Conservation (phyloP, 2,329 filamentous ascomycete species). For the Phaeomoniella chlamydospora region DNA sequence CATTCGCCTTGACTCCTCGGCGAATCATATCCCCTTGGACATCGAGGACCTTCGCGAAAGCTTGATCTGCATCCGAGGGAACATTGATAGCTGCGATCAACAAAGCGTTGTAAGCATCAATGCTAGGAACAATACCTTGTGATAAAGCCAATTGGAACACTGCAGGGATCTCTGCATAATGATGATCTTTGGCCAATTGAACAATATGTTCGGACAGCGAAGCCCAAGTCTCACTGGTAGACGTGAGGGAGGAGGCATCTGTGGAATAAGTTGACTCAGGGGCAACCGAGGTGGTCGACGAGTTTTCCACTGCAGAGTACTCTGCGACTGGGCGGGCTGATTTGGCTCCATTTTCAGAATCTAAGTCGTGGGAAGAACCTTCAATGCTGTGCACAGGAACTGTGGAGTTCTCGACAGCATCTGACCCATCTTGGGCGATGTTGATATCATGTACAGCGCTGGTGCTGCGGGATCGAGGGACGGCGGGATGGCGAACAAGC, state of each 20-base stretch:
- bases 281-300: slow-evolving; percentile 5
- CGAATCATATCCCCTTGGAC: slow-evolving; percentile 95
- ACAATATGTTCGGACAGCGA: slow-evolving; percentile 65
- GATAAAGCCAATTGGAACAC: slow-evolving; percentile 84
- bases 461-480: slow-evolving; percentile 37
- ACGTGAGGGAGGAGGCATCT: slow-evolving; percentile 5
- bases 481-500: slow-evolving; percentile 9
- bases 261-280: slow-evolving; percentile 2
- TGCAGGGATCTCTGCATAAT: slow-evolving; percentile 76
- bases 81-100: slow-evolving; percentile 73
- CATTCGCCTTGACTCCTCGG: slow-evolving; percentile 66
- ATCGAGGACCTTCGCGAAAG: slow-evolving; percentile 81
- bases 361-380: slow-evolving; percentile 52
- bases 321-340: slow-evolving; percentile 13
- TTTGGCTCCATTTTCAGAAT: slow-evolving; percentile 28
- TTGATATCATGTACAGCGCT: slow-evolving; percentile 46
- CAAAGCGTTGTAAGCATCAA: slow-evolving; percentile 82
- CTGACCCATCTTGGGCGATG: slow-evolving; percentile 34
- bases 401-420: slow-evolving; percentile 47
- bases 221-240: background rate
- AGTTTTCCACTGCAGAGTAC: too few species aligned
- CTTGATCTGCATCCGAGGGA: slow-evolving; percentile 62
- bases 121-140: slow-evolving; percentile 65
- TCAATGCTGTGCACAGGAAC: slow-evolving; percentile 74
- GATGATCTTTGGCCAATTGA: slow-evolving; percentile 54